phyloP scores from a whole-genome alignment of 2,329 filamentous ascomycete species.

The Talaromyces islandicus region DNA sequence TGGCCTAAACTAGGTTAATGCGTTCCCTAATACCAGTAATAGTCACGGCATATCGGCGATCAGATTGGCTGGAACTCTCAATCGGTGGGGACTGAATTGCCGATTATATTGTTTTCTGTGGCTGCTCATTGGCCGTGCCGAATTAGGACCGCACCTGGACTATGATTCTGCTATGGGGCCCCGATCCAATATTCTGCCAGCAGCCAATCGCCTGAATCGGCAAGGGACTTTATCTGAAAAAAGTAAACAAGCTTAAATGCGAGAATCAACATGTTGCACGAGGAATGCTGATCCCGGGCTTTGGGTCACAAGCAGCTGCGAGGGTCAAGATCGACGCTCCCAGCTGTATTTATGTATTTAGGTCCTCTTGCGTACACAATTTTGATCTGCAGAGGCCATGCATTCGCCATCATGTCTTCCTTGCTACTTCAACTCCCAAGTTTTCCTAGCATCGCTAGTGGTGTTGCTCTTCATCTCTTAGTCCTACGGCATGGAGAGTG shows the following conservation, averaged over 20 bases:
- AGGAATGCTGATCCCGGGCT: background rate
- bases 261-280: background rate
- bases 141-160: background rate
- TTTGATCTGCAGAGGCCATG: background rate
- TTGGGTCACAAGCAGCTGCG: background rate
- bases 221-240: background rate
- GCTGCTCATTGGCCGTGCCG: background rate
- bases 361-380: background rate
- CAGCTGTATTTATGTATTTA: background rate
- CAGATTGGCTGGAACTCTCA: no score
- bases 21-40: background rate
- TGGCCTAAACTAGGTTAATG: background rate
- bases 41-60: background rate
- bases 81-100: background rate
- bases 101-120: background rate
- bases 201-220: background rate
- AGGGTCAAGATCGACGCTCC: background rate
- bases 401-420: conserved; percentile 1
- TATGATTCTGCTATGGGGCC: background rate
- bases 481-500: conserved; percentile 9
- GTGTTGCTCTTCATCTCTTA: conserved; percentile 3
- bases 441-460: conserved; percentile 1
- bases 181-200: background rate
- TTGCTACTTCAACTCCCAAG: background rate
- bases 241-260: background rate